Conservation (phyloP, 2,329 filamentous ascomycete species). For the Pseudomassariella vexata region DNA sequence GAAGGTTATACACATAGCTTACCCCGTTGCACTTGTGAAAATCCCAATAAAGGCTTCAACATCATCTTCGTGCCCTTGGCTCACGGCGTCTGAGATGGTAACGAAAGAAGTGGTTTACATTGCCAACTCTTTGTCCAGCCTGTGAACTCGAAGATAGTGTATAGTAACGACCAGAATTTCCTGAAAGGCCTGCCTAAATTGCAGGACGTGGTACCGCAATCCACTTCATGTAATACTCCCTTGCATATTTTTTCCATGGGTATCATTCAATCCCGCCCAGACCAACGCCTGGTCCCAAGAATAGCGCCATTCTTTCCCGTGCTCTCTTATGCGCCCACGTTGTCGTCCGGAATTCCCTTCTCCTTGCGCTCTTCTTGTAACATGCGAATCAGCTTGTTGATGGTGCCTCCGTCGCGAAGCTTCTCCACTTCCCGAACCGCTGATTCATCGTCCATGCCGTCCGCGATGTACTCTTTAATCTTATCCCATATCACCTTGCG, state of each 20-base stretch:
- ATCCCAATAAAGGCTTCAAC: neutral
- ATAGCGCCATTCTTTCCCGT: neutral
- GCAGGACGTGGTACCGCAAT: slow-evolving; percentile 15
- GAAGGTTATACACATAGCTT: too few relatives aligned
- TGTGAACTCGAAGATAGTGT: too few relatives aligned
- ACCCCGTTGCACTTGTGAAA: too few relatives aligned
- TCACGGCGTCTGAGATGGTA: slow-evolving; percentile 6
- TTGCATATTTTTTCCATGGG: slow-evolving; percentile 1
- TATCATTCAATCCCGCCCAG: slow-evolving; percentile 2
- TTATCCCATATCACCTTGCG: slow-evolving; percentile 34
- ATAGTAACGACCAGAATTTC: too few relatives aligned
- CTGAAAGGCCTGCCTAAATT: slow-evolving; percentile 8
- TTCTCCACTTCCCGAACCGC: slow-evolving; percentile 29
- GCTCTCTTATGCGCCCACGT: slow-evolving; percentile 13
- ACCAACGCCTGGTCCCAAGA: too few relatives aligned
- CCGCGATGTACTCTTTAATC: slow-evolving; percentile 28
- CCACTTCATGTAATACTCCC: neutral
- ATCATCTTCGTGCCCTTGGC: slow-evolving; percentile 6
- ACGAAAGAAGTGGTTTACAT: slow-evolving; percentile 7
- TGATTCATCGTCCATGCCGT: slow-evolving; percentile 27
- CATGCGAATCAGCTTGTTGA: slow-evolving; percentile 30
- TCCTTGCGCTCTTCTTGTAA: slow-evolving; percentile 30
- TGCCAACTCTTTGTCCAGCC: slow-evolving; percentile 12
- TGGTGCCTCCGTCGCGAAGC: slow-evolving; percentile 27
- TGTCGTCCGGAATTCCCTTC: slow-evolving; percentile 21